These are phyloP conservation scores for Phaeotremella fagi DNA, from an alignment of 768 basidiomycete genomes.

Conservation along the genomic window DNA sequence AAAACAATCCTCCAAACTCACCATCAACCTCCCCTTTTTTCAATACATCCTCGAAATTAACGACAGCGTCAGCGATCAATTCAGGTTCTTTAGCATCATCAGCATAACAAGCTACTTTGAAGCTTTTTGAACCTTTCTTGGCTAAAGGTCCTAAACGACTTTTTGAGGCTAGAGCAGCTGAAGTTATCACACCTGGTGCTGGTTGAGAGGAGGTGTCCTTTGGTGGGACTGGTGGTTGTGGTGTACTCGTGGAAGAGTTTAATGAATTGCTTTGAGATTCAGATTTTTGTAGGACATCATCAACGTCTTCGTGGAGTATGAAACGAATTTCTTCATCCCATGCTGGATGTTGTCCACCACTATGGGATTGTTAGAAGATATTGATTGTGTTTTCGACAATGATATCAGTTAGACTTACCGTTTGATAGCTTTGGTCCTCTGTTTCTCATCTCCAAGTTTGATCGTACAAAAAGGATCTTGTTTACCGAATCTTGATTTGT, in stretches of 20 bases:
- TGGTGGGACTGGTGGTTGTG: conserved; percentile 15
- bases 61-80: conserved; percentile 68
- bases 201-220: conserved; percentile 19
- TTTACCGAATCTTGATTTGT: conserved; percentile 81
- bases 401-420: conserved; percentile 45
- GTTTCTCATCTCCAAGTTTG: conserved; percentile 60
- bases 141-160: conserved; percentile 30
- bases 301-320: conserved; percentile 58
- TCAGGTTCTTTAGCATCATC: conserved; percentile 73
- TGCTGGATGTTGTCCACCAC: conserved; percentile 86
- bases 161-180: conserved; percentile 34
- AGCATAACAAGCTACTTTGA: conserved; percentile 74
- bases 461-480: conserved; percentile 80
- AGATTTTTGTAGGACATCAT: conserved; percentile 40
- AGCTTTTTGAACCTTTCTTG: conserved; percentile 49
- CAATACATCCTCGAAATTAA: conserved; percentile 74
- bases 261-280: conserved; percentile 24
- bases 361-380: conserved; percentile 2
- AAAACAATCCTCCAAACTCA: conserved; percentile 49
- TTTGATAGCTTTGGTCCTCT: conserved; percentile 67
- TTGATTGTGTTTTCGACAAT: background rate
- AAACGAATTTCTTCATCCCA: conserved; percentile 92
- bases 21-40: conserved; percentile 88
- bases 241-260: conserved; percentile 11
- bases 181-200: conserved; percentile 27